Percentiles rank a stretch among this genome's conserved stretches.
These are phyloP conservation scores for Kwoniella botswanensis DNA, from an alignment of 768 basidiomycete species.

Conservation along the genomic window DNA sequence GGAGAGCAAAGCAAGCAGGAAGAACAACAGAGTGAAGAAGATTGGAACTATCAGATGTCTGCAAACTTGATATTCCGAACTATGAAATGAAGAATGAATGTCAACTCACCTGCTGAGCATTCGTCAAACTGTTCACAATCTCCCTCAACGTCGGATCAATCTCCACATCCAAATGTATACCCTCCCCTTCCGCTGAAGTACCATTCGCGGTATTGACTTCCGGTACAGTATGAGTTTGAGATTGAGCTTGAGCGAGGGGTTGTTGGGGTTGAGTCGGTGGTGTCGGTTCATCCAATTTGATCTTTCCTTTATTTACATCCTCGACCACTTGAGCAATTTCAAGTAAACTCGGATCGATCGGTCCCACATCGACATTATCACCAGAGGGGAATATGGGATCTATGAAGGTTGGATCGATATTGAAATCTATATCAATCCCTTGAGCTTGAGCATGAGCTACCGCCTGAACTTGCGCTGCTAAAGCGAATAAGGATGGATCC, in stretches of 20 bases:
- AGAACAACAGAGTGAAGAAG: background rate
- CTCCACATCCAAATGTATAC: conserved; percentile 27
- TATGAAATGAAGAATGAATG: background rate
- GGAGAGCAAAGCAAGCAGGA: background rate
- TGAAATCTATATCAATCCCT: conserved; percentile 24
- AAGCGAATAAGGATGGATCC: conserved; percentile 14
- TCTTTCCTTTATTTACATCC: conserved; percentile 37
- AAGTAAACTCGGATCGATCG: conserved; percentile 46
- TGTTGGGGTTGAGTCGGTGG: no score
- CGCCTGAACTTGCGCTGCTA: conserved; percentile 24
- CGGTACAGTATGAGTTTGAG: background rate
- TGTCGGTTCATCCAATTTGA: conserved; percentile 17
- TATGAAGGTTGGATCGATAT: conserved; percentile 16
- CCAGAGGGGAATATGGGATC: background rate
- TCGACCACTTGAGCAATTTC: conserved; percentile 44
- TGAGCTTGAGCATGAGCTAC: conserved; percentile 22
- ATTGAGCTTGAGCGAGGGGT: background rate
- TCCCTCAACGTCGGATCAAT: conserved; percentile 53
- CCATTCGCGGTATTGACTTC: no score
- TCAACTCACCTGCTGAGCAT: conserved; percentile 48
- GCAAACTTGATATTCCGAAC: no score
- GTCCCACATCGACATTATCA: background rate
- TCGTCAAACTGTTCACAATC: conserved; percentile 51
- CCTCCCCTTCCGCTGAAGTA: background rate
- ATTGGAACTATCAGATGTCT: no score